phyloP scores from a whole-genome alignment of 108 stramenopile species.

The Cyclotella sp. region DNA sequence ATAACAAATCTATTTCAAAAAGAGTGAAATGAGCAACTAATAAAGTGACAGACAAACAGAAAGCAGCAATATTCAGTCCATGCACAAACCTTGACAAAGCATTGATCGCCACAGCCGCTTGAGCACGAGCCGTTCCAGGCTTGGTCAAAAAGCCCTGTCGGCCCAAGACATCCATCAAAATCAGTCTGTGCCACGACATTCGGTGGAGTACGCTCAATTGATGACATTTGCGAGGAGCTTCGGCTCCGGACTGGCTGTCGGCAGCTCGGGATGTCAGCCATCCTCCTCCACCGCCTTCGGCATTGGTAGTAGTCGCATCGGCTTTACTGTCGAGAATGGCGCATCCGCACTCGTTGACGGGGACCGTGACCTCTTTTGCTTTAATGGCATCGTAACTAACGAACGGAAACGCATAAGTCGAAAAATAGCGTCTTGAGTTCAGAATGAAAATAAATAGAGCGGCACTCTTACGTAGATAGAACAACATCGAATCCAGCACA shows the following conservation, averaged over 20 bases:
- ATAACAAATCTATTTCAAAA: slow-evolving; percentile 25
- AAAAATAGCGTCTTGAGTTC: too few species aligned
- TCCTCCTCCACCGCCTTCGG: slow-evolving; percentile 33
- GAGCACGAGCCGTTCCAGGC: slow-evolving; percentile 38
- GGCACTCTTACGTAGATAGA: slow-evolving; percentile 3
- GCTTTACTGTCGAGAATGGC: slow-evolving; percentile 48
- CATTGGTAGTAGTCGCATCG: slow-evolving; percentile 5
- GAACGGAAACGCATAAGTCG: slow-evolving; percentile 26
- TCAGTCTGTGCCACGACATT: slow-evolving; percentile 58
- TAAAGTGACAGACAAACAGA: neutral
- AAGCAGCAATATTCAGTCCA: neutral
- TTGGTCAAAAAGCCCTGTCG: slow-evolving; percentile 53
- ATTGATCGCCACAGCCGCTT: slow-evolving; percentile 46
- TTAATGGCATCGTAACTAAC: slow-evolving; percentile 74
- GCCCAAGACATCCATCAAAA: slow-evolving; percentile 65
- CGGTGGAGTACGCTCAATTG: slow-evolving; percentile 66
- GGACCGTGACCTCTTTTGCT: slow-evolving; percentile 61
- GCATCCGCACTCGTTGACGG: slow-evolving; percentile 52
- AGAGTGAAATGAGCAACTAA: neutral
- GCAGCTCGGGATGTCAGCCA: slow-evolving; percentile 58
- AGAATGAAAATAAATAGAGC: neutral
- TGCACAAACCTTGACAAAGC: slow-evolving; percentile 33
- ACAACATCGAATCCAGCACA: slow-evolving; percentile 65
- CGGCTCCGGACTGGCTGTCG: slow-evolving; percentile 34
- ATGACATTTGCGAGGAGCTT: slow-evolving; percentile 45